A percentile compares a stretch with the other conserved stretches of the same genome.
Evolutionary conservation across 768 basidiomycete genomes (phyloP).

Genomic region (Leucogyrophana mollusca): DNA sequence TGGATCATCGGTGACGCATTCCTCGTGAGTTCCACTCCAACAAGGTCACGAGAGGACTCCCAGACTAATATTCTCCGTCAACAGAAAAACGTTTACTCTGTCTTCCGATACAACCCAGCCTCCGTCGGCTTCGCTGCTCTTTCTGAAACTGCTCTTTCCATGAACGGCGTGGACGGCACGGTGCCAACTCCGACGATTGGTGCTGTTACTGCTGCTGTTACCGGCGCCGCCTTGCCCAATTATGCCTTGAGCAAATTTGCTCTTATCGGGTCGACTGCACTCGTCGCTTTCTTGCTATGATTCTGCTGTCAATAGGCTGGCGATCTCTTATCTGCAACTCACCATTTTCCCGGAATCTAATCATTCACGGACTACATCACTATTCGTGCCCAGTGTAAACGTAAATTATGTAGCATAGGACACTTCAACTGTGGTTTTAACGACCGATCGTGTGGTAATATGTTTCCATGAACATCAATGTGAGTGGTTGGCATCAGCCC

Average conservation of each 20-base stretch:
- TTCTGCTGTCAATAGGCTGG: too few species aligned
- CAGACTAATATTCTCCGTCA: background rate
- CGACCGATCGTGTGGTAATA: too few species aligned
- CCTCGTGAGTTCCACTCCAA: slow-evolving; percentile 25
- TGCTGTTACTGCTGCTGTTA: slow-evolving; percentile 45
- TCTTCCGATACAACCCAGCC: slow-evolving; percentile 49
- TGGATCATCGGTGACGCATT: slow-evolving; percentile 60
- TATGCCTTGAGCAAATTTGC: background rate
- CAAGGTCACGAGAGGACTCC: background rate
- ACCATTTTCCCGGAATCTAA: too few species aligned
- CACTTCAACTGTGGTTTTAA: too few species aligned
- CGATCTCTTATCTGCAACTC: too few species aligned
- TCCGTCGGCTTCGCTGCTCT: slow-evolving; percentile 51
- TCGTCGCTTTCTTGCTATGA: background rate
- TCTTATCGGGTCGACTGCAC: background rate
- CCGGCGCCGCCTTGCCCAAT: slow-evolving; percentile 14
- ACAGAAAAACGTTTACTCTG: slow-evolving; percentile 57
- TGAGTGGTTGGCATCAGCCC: too few species aligned
- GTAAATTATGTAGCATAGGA: too few species aligned
- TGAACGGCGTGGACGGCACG: slow-evolving; percentile 27
- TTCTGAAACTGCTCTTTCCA: slow-evolving; percentile 25
- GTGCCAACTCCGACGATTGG: slow-evolving; percentile 62
- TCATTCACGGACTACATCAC: too few species aligned
- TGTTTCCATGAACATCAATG: too few species aligned
- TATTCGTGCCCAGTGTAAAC: too few species aligned